Base-by-base conservation (phyloP, 352 stramenopile species). In the Phytophthora fragariae region DNA sequence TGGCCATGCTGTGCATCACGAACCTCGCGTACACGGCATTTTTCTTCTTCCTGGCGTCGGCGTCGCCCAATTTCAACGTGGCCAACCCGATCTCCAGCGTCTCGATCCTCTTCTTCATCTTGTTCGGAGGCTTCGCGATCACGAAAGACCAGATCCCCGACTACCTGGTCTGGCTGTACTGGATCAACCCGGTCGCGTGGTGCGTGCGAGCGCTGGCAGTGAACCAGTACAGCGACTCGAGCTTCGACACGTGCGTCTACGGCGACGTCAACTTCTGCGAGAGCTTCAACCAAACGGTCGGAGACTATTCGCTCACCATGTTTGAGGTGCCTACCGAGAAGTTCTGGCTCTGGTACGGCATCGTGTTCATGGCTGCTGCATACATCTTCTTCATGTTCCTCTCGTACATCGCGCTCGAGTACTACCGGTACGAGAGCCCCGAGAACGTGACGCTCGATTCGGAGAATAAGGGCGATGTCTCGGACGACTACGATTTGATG, bases 1-100 rank as follows among this genome's bases (percentile, higher is more conserved):
- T 80, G 15, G 14, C 79, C 1, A 71, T 92, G 9, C 77, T 97
- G 27, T 75, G 91, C 68, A 44, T 59, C 76, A 85, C 79, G n/a
- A 83, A 77, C 59, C 17, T 85, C 47, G 65, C 65, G 4, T 76
- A 76, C 52, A 53, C 60, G 3, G 52, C 68, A 2, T 77, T 62
- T 12, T 83, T 88, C 54, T 75, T 71, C 62, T 81, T 67, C 53
- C 67, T 66, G 11, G 59, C 74, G 7, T 57, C 57, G 0, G 46
- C 70, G 1, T 35, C 72, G 6, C 69, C 77, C 11, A 65, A 79
- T 35, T 58, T 57, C n/a, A 70, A 70, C 41, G 44, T 70, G 24
- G 62, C 62, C 53, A 63, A 63, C 62, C 62, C 62, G 53, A 63
- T 70, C 39, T 63, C 62, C 39, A 62, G n/a, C 1, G 53, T 70